Percentiles rank a stretch among this genome's conserved stretches.
Evolutionary conservation across 257 asterid genomes (phyloP).

Genomic region (Ocimum tenuiflorum): DNA sequence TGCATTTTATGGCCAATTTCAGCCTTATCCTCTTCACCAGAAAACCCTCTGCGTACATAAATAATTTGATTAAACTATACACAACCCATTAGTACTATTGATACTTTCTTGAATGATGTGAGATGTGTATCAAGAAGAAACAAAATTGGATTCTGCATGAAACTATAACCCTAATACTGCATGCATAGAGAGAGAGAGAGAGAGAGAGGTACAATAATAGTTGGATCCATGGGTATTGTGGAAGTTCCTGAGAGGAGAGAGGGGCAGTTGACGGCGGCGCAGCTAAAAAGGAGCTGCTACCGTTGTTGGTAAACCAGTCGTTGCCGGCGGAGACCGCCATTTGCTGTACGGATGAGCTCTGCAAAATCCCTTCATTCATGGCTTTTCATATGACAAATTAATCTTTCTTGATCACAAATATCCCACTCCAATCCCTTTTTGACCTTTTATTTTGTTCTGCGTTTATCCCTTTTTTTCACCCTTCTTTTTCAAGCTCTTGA

Average conservation of each 20-base stretch:
- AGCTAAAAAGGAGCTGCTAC: constrained; percentile 24
- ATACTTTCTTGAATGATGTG: too few relatives aligned
- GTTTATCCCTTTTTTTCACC: background rate
- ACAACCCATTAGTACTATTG: background rate
- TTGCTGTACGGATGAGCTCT: constrained; percentile 56
- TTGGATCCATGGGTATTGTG: constrained; percentile 69
- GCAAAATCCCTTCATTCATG: constrained; percentile 51
- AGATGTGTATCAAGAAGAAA: too few relatives aligned
- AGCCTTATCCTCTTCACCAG: constrained; percentile 44
- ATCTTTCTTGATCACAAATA: too few relatives aligned
- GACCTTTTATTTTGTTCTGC: background rate
- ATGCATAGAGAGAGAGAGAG: constrained; percentile 17
- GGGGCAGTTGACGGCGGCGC: constrained; percentile 24
- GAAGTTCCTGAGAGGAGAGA: constrained; percentile 38
- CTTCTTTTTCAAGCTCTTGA: constrained; percentile 1
- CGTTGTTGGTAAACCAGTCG: constrained; percentile 49
- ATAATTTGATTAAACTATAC: background rate
- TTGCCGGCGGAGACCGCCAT: constrained; percentile 51
- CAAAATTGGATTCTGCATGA: constrained; percentile 11
- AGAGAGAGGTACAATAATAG: constrained; percentile 38
- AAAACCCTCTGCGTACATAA: constrained; percentile 41
- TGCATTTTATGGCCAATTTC: constrained; percentile 29
- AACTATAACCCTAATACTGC: background rate
- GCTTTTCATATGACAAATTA: background rate
- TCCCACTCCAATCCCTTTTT: too few relatives aligned